Percentiles rank a stretch among this genome's conserved stretches.
Evolutionary conservation across 2,329 filamentous ascomycete genomes (phyloP).

Genomic region (Zopfia rhizophila): DNA sequence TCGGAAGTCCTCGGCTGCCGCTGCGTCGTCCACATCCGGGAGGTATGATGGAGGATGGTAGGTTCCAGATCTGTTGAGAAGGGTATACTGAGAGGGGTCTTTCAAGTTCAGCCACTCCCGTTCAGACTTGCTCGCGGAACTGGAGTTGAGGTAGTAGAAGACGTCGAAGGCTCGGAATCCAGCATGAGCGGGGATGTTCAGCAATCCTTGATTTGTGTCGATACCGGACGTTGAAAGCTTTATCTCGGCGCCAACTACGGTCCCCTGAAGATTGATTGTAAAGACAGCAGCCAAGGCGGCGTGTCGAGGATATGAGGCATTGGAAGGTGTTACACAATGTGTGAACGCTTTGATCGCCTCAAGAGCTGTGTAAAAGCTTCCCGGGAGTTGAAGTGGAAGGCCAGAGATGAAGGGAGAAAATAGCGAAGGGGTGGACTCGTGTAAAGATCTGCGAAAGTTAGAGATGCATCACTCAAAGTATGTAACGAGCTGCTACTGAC

Average conservation of each 20-base stretch:
- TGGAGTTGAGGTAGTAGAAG: conserved; percentile 95
- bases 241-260: conserved; percentile 77
- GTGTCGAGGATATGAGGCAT: conserved; percentile 84
- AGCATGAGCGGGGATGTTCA: conserved; percentile 79
- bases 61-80: conserved; percentile 85
- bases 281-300: conserved; percentile 83
- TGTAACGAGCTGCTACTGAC: conserved; percentile 67
- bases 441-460: conserved; percentile 74
- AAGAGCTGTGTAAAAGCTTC: conserved; percentile 79
- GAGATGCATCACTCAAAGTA: too few species aligned
- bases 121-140: conserved; percentile 88
- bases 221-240: conserved; percentile 88
- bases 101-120: conserved; percentile 87
- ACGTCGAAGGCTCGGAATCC: conserved; percentile 96
- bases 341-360: conserved; percentile 87
- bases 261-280: conserved; percentile 82
- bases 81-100: conserved; percentile 76
- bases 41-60: conserved; percentile 89
- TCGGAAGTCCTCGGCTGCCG: conserved; percentile 92
- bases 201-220: conserved; percentile 81
- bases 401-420: conserved; percentile 82
- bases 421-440: conserved; percentile 86
- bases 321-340: conserved; percentile 86
- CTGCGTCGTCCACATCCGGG: conserved; percentile 90
- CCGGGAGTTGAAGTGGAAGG: conserved; percentile 81